A percentile compares a stretch with the other conserved stretches of the same genome.
Conservation (phyloP, 495 filamentous ascomycete species). For the Geoglossum glabrum region DNA sequence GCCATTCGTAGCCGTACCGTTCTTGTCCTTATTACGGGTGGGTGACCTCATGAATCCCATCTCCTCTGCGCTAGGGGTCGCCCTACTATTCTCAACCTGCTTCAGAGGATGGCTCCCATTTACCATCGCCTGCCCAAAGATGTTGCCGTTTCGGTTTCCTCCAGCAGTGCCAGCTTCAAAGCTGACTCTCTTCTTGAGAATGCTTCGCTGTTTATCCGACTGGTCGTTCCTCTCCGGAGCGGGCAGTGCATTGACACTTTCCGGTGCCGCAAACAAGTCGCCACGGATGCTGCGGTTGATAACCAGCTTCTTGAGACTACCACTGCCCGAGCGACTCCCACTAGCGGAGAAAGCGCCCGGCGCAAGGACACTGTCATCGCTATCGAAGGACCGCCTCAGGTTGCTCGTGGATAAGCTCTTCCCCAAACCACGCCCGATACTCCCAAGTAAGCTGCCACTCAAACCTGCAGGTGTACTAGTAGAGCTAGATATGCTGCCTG, state of each 20-base stretch:
- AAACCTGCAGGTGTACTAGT: slow-evolving; percentile 47
- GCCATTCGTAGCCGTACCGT: slow-evolving; percentile 17
- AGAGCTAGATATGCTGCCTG: slow-evolving; percentile 44
- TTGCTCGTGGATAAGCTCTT: slow-evolving; percentile 52
- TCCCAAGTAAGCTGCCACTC: slow-evolving; percentile 41
- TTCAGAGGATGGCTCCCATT: slow-evolving; percentile 23
- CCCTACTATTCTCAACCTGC: slow-evolving; percentile 20
- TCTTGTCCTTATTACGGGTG: slow-evolving; percentile 5
- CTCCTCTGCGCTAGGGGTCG: slow-evolving; percentile 42
- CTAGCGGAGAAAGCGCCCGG: slow-evolving; percentile 69
- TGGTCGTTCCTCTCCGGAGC: slow-evolving; percentile 20
- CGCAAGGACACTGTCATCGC: slow-evolving; percentile 61
- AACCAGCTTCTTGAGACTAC: slow-evolving; percentile 67
- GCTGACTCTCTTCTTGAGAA: slow-evolving; percentile 67
- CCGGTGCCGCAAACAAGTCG: slow-evolving; percentile 39
- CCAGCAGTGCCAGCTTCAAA: slow-evolving; percentile 47
- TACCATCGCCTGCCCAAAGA: background rate
- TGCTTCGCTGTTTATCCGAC: slow-evolving; percentile 21
- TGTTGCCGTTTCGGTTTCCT: background rate
- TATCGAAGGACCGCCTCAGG: slow-evolving; percentile 40
- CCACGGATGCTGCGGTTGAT: slow-evolving; percentile 70
- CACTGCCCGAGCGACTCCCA: slow-evolving; percentile 35
- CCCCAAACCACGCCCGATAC: slow-evolving; percentile 30
- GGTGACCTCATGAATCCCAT: slow-evolving; percentile 43
- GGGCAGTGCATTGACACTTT: slow-evolving; percentile 8